These are phyloP conservation scores for Colletotrichum tropicicola DNA, from an alignment of 2,329 filamentous ascomycete species.

Conservation along the genomic window DNA sequence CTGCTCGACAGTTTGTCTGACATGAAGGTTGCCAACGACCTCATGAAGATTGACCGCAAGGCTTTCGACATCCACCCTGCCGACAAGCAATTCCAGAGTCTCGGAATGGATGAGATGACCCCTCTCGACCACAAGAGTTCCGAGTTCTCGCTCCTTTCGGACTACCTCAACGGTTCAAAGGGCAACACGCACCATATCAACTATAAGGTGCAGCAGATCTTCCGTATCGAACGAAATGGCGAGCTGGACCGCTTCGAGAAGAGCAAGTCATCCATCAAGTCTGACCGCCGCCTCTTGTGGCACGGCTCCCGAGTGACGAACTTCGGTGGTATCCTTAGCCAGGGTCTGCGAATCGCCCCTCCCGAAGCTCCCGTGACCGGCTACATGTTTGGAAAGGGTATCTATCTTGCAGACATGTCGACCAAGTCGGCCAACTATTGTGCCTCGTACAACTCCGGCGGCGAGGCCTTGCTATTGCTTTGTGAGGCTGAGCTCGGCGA, in stretches of 20 bases:
- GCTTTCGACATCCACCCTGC: conserved; percentile 65
- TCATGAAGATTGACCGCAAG: conserved; percentile 73
- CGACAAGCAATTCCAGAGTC: conserved; percentile 76
- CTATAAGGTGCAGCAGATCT: conserved; percentile 77
- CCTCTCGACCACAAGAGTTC: conserved; percentile 63
- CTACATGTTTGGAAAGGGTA: conserved; percentile 92
- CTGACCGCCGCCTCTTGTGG: conserved; percentile 83
- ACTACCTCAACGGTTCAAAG: conserved; percentile 74
- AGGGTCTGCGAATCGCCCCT: conserved; percentile 90
- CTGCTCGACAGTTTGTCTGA: conserved; percentile 83
- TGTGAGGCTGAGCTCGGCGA: conserved; percentile 82
- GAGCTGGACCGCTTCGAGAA: conserved; percentile 75
- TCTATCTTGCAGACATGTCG: conserved; percentile 87
- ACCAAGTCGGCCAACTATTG: conserved; percentile 88
- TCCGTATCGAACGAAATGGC: conserved; percentile 80
- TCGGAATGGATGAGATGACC: conserved; percentile 81
- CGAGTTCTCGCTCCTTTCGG: conserved; percentile 72
- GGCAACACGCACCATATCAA: conserved; percentile 71
- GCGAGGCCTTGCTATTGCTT: conserved; percentile 78
- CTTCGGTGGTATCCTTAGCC: conserved; percentile 85
- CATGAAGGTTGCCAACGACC: conserved; percentile 83
- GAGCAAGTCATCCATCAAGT: conserved; percentile 60
- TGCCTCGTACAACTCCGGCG: conserved; percentile 66
- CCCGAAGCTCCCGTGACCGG: conserved; percentile 81
- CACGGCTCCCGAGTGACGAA: conserved; percentile 87